Evolutionary conservation across 2,329 filamentous ascomycete species (phyloP).

Genomic region (Neoscytalidium dimidiatum): DNA sequence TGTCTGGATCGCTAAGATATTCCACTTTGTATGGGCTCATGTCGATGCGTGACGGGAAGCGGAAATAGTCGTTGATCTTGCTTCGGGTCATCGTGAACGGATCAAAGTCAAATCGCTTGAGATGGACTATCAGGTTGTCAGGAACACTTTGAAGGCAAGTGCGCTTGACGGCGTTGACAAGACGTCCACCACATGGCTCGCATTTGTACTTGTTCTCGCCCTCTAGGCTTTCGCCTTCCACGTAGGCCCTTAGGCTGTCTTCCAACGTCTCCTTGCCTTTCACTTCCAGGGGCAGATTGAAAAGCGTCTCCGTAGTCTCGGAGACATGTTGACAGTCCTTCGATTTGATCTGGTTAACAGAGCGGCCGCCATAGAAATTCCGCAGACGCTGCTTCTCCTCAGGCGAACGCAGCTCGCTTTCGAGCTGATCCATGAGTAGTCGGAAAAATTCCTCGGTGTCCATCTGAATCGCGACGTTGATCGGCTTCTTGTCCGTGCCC

Average conservation of each 20-base stretch:
- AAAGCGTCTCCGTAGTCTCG: conserved; percentile 85
- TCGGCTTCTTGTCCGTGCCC: conserved; percentile 77
- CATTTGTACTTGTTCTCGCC: conserved; percentile 99
- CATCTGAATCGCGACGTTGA: conserved; percentile 91
- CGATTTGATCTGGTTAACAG: conserved; percentile 93
- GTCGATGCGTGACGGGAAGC: conserved; percentile 80
- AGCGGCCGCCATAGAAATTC: conserved; percentile 85
- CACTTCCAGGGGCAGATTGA: conserved; percentile 93
- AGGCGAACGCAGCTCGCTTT: conserved; percentile 70
- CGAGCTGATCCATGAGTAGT: conserved; percentile 87
- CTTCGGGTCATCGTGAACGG: conserved; percentile 73
- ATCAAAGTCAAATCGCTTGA: conserved; percentile 87
- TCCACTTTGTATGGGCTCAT: conserved; percentile 91
- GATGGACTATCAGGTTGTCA: conserved; percentile 91
- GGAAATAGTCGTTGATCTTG: conserved; percentile 95
- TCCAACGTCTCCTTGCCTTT: conserved; percentile 83
- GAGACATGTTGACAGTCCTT: conserved; percentile 95
- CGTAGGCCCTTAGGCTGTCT: conserved; percentile 91
- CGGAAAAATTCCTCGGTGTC: conserved; percentile 99
- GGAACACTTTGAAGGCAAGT: conserved; percentile 91
- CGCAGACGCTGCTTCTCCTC: conserved; percentile 73
- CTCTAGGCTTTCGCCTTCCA: conserved; percentile 94
- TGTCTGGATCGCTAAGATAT: conserved; percentile 66
- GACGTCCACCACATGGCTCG: conserved; percentile 78
- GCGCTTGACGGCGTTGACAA: conserved; percentile 88